These are phyloP conservation scores for Penicillium psychrosexuale DNA, from an alignment of 2,329 filamentous ascomycete genomes.

Conservation along the genomic window DNA sequence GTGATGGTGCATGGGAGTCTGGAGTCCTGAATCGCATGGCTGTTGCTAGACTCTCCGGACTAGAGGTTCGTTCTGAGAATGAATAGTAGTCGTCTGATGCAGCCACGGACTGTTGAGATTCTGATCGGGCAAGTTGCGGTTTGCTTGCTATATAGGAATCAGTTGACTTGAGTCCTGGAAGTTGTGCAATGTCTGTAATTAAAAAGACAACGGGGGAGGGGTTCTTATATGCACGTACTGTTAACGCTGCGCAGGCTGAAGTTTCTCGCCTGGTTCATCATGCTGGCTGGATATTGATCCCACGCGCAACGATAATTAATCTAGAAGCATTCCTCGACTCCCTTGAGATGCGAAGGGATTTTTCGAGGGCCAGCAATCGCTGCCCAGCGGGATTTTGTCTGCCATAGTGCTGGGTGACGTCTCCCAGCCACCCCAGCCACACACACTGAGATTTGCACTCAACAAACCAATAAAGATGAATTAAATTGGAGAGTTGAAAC, in stretches of 20 bases:
- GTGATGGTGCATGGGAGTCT: constrained; percentile 37
- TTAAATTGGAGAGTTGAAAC: constrained; percentile 16
- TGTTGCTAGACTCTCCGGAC: constrained; percentile 38
- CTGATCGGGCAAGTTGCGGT: constrained; percentile 44
- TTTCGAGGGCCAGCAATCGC: constrained; percentile 7
- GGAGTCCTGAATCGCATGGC: constrained; percentile 46
- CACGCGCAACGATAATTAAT: constrained; percentile 16
- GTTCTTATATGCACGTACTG: constrained; percentile 17
- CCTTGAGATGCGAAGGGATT: constrained; percentile 13
- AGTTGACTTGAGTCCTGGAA: constrained; percentile 6
- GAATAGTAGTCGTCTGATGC: constrained; percentile 52
- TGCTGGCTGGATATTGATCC: constrained; percentile 18
- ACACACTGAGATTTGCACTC: constrained; percentile 5
- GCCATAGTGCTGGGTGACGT: constrained; percentile 14
- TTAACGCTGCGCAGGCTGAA: constrained; percentile 26
- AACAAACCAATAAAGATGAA: constrained; percentile 19
- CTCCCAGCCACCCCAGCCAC: constrained; percentile 29
- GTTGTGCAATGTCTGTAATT: neutral
- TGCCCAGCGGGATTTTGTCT: constrained; percentile 23
- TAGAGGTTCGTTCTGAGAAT: constrained; percentile 43
- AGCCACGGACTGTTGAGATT: constrained; percentile 47
- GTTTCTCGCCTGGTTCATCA: constrained; percentile 19
- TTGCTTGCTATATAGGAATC: constrained; percentile 37
- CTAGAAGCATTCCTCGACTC: constrained; percentile 22
- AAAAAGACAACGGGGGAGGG: constrained; percentile 2